Evolutionary conservation across 108 stramenopile species (phyloP).

Genomic region (Skeletonema menzelii): DNA sequence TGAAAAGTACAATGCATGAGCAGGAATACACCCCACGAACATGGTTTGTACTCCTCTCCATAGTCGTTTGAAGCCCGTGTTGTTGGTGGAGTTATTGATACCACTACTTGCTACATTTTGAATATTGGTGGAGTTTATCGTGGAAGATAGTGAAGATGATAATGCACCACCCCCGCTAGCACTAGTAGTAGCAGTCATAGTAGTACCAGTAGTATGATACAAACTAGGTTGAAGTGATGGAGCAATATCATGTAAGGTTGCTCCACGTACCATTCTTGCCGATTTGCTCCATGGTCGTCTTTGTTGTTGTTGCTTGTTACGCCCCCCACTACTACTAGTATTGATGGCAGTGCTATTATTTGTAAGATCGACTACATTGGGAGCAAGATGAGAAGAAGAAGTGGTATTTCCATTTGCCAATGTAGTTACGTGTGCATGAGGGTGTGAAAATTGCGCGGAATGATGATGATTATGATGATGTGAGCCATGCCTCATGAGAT

Average conservation of each 20-base stretch:
- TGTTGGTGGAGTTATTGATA: neutral
- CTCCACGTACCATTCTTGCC: conserved; percentile 6
- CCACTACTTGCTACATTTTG: neutral
- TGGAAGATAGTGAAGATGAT: too few relatives aligned
- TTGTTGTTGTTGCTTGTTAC: too few relatives aligned
- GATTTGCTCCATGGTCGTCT: conserved; percentile 18
- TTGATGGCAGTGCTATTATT: neutral
- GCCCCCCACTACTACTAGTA: too few relatives aligned
- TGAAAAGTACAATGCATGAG: conserved; percentile 97
- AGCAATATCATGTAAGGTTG: conserved; percentile 13
- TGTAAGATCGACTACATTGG: conserved; percentile 34
- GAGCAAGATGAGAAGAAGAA: conserved; percentile 2
- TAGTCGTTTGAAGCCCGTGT: conserved; percentile 66
- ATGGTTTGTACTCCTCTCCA: conserved; percentile 98
- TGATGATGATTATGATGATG: conserved; percentile 6
- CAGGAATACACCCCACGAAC: conserved; percentile 95
- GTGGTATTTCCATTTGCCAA: neutral
- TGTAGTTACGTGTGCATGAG: conserved; percentile 6
- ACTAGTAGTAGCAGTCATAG: too few relatives aligned
- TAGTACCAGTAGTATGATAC: conserved; percentile 1
- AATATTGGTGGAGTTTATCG: too few relatives aligned
- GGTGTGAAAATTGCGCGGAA: neutral
- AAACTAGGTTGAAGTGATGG: conserved; percentile 5
- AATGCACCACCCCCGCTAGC: neutral
- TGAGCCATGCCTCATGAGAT: conserved; percentile 19